Conservation (phyloP, 2,329 filamentous ascomycete genomes). For the Amphichorda felina region DNA sequence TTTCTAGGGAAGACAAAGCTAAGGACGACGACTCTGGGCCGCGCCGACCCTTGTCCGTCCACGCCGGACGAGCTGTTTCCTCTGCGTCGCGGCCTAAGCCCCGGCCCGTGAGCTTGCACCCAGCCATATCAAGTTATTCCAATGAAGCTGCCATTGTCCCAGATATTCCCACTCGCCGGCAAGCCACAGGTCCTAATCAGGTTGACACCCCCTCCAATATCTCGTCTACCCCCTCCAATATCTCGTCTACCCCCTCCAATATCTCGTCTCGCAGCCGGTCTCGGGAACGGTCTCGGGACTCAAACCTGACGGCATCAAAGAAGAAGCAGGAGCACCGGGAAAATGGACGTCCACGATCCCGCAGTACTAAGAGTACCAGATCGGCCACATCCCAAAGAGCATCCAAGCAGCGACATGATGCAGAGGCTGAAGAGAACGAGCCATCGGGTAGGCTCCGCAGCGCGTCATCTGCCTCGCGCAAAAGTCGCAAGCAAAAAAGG, state of each 20-base stretch:
- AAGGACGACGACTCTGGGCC: not conserved
- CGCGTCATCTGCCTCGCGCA: not conserved
- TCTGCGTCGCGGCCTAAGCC: slow-evolving; percentile 1
- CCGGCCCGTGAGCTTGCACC: slow-evolving; percentile 5
- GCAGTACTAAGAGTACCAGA: not conserved
- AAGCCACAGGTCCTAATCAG: not conserved
- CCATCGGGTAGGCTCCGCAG: not conserved
- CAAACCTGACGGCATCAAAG: not conserved
- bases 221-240: not conserved
- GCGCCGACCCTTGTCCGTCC: slow-evolving; percentile 3
- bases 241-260: not conserved
- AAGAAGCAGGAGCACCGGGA: not conserved
- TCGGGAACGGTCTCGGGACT: not conserved
- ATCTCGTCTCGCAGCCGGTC: not conserved
- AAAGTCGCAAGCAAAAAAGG: not conserved
- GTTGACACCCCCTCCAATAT: not conserved
- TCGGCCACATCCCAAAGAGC: not conserved
- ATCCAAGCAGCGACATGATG: no score
- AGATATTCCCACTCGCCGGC: slow-evolving; percentile 1
- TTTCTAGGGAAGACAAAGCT: not conserved
- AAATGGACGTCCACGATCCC: not conserved
- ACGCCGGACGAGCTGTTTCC: not conserved
- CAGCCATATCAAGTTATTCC: not conserved
- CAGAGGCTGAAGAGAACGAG: not conserved
- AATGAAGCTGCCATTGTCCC: not conserved